Evolutionary conservation across 2,329 filamentous ascomycete species (phyloP).

Genomic region (Penicillium verrucosum): DNA sequence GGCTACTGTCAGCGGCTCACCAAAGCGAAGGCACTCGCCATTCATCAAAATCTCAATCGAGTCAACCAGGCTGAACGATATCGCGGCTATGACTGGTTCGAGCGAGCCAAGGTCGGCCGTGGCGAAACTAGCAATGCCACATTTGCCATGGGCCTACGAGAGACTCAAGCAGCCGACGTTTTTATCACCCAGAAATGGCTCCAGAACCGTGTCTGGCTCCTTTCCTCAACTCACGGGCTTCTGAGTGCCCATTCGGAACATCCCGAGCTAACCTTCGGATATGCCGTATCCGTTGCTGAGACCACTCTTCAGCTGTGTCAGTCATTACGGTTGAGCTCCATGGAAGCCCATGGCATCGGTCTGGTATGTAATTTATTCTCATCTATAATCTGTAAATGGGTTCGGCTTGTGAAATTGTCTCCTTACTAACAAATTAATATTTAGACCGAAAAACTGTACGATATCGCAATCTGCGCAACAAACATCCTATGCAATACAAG

Average conservation of each 20-base stretch:
- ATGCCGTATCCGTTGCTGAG: slow-evolving; percentile 36
- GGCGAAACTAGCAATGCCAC: slow-evolving; percentile 18
- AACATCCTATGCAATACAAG: slow-evolving; percentile 28
- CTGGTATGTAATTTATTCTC: slow-evolving; percentile 26
- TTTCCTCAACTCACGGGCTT: slow-evolving; percentile 42
- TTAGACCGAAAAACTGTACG: slow-evolving; percentile 41
- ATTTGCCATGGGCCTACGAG: slow-evolving; percentile 30
- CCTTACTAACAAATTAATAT: background rate
- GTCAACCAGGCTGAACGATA: slow-evolving; percentile 36
- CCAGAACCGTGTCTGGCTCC: slow-evolving; percentile 43
- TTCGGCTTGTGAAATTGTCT: background rate
- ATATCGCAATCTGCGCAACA: slow-evolving; percentile 37
- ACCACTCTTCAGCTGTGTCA: slow-evolving; percentile 36
- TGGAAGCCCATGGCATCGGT: slow-evolving; percentile 45
- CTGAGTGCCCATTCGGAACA: slow-evolving; percentile 35
- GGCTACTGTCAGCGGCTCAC: slow-evolving; percentile 64
- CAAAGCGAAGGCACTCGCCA: slow-evolving; percentile 55
- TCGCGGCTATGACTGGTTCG: slow-evolving; percentile 39
- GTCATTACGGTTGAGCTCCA: slow-evolving; percentile 34
- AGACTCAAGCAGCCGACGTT: slow-evolving; percentile 44
- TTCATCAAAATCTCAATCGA: slow-evolving; percentile 33
- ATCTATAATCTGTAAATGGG: background rate
- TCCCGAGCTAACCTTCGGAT: slow-evolving; percentile 37
- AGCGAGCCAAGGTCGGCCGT: slow-evolving; percentile 29
- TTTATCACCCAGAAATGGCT: slow-evolving; percentile 46